phyloP scores from a whole-genome alignment of 306 rosid genomes.

The Gillenia trifoliata region DNA sequence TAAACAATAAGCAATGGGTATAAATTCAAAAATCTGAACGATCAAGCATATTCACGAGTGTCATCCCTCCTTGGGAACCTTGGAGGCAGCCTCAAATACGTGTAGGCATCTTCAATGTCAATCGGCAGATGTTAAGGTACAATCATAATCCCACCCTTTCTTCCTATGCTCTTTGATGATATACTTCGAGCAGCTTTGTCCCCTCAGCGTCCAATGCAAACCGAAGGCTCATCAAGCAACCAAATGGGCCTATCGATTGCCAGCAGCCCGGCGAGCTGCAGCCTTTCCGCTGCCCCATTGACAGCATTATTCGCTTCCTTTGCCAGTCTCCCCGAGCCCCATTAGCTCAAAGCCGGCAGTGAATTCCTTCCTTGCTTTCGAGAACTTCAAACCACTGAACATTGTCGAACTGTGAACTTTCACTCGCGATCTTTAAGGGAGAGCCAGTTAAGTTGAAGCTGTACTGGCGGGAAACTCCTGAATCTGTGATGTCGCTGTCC shows the following conservation, averaged over 20 bases:
- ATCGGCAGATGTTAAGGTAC: constrained; percentile 65
- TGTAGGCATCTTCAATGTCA: constrained; percentile 63
- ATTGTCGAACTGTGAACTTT: constrained; percentile 51
- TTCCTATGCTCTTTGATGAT: constrained; percentile 75
- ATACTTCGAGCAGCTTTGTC: constrained; percentile 68
- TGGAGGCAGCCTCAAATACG: constrained; percentile 72
- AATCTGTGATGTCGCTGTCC: constrained; percentile 68
- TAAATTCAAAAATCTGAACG: constrained; percentile 34
- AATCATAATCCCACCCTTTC: constrained; percentile 74
- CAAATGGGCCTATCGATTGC: constrained; percentile 84
- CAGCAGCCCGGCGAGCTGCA: constrained; percentile 79
- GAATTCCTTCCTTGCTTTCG: constrained; percentile 67
- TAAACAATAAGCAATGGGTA: too few relatives aligned
- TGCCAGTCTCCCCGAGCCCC: constrained; percentile 72
- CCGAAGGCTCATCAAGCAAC: constrained; percentile 90
- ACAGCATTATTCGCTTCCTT: constrained; percentile 72
- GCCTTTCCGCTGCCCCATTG: constrained; percentile 82
- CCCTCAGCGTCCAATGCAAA: constrained; percentile 82
- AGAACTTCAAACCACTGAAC: constrained; percentile 77
- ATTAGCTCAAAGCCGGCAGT: constrained; percentile 65
- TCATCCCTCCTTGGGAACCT: constrained; percentile 81
- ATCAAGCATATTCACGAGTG: constrained; percentile 65
- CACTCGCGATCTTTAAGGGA: constrained; percentile 74
- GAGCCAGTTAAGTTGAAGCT: constrained; percentile 88
- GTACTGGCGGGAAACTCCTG: constrained; percentile 76